Evolutionary conservation across 2,329 filamentous ascomycete species (phyloP).

Genomic region (Penicillium concentricum): DNA sequence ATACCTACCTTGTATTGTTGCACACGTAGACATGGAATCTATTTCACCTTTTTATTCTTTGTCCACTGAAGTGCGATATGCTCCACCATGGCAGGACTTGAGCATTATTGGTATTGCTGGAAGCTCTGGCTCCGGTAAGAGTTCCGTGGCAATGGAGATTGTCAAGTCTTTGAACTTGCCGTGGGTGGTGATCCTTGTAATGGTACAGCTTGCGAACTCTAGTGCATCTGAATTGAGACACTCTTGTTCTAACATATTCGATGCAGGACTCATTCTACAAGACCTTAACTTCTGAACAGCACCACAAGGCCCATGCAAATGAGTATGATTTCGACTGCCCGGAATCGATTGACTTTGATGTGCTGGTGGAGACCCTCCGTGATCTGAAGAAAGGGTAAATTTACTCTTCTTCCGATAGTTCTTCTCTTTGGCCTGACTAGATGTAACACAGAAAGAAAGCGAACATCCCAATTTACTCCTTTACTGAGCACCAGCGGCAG

Average conservation of each 20-base stretch:
- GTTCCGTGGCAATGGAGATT: slow-evolving; percentile 87
- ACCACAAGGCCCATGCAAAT: slow-evolving; percentile 76
- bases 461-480: slow-evolving; percentile 93
- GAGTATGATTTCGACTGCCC: slow-evolving; percentile 97
- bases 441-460: slow-evolving; percentile 49
- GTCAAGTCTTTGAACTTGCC: slow-evolving; percentile 86
- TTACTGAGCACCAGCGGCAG: slow-evolving; percentile 81
- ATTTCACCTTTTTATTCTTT: slow-evolving; percentile 38
- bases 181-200: slow-evolving; percentile 97
- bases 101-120: slow-evolving; percentile 96
- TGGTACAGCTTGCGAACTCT: slow-evolving; percentile 58
- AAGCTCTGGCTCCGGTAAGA: slow-evolving; percentile 93
- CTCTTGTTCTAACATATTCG: slow-evolving; percentile 1
- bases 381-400: slow-evolving; percentile 90
- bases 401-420: neutral
- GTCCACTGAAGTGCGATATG: slow-evolving; percentile 65
- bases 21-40: slow-evolving; percentile 34
- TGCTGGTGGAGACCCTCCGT: slow-evolving; percentile 72
- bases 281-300: slow-evolving; percentile 74
- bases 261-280: slow-evolving; percentile 95
- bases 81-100: slow-evolving; percentile 92
- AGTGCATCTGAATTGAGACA: neutral
- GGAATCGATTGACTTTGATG: slow-evolving; percentile 90
- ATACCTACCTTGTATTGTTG: neutral
- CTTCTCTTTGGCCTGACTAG: slow-evolving; percentile 3